These are phyloP conservation scores for Digitaria exilis DNA, from an alignment of 202 grass and related monocot species.

Conservation along the genomic window DNA sequence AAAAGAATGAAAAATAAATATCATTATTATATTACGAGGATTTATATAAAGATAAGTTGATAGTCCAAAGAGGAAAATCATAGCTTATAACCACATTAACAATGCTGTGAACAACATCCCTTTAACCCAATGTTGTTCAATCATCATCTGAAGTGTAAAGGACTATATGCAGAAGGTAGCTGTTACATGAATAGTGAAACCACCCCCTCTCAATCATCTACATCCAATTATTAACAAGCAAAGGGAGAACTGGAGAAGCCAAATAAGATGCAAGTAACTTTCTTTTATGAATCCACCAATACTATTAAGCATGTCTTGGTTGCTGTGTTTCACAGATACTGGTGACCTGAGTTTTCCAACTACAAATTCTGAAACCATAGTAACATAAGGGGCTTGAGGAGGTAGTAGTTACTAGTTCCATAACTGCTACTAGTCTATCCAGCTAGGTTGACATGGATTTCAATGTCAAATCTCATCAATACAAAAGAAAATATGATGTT, in stretches of 20 bases:
- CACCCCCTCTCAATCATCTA: not conserved
- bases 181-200: not conserved
- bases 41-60: slow-evolving; percentile 16
- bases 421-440: not conserved
- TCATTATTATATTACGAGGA: slow-evolving; percentile 33
- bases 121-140: not conserved
- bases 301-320: not conserved
- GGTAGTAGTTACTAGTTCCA: not conserved
- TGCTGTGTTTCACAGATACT: not conserved
- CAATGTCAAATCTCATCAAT: not conserved
- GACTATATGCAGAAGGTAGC: not conserved
- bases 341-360: not conserved
- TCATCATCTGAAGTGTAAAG: not conserved
- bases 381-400: not conserved
- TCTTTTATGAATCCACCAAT: not conserved
- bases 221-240: not conserved
- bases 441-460: not conserved
- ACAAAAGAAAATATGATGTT: slow-evolving; percentile 6
- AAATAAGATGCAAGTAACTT: not conserved
- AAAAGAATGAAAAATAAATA: slow-evolving; percentile 37
- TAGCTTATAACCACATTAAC: slow-evolving; percentile 29
- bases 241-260: not conserved
- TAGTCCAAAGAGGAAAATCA: slow-evolving; percentile 21
- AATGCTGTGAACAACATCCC: not conserved
- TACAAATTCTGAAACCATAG: not conserved